Percentiles rank a stretch among this genome's conserved stretches.
Evolutionary conservation across 2,329 filamentous ascomycete genomes (phyloP).

Genomic region (Aspergillus caelatus): DNA sequence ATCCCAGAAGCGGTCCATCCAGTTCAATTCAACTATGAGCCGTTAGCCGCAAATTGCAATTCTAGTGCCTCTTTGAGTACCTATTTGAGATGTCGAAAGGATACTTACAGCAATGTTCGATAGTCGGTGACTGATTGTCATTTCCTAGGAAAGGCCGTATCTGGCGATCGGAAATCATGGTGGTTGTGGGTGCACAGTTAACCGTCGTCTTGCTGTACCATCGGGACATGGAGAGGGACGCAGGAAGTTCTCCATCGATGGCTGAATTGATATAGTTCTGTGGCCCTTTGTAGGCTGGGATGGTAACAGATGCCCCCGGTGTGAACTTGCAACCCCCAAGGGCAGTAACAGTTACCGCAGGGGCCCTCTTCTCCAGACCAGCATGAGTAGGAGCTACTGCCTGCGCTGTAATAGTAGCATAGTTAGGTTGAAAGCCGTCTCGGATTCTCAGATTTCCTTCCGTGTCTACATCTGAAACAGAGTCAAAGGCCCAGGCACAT

Average conservation of each 20-base stretch:
- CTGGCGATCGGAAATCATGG: neutral
- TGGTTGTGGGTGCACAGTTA: neutral
- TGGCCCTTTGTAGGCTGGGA: neutral
- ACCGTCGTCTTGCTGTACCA: slow-evolving; percentile 1
- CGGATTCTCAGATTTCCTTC: too few relatives aligned
- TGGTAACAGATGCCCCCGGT: neutral
- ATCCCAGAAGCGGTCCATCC: neutral
- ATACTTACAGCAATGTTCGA: slow-evolving; percentile 1
- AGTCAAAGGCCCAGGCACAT: too few relatives aligned
- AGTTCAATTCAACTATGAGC: neutral
- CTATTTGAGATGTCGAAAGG: neutral
- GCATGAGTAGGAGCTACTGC: too few relatives aligned
- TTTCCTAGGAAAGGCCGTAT: neutral
- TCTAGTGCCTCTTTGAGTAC: too few relatives aligned
- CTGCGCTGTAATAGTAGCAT: too few relatives aligned
- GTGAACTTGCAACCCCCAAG: too few relatives aligned
- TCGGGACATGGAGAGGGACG: neutral
- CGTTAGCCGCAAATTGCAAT: neutral
- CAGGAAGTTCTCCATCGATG: neutral
- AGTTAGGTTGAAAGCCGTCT: too few relatives aligned
- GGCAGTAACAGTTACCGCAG: too few relatives aligned
- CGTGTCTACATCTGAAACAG: too few relatives aligned
- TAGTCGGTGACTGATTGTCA: neutral
- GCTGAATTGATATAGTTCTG: neutral
- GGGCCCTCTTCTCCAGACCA: too few relatives aligned